These are phyloP conservation scores for Parachaetomium inaequale DNA, from an alignment of 495 filamentous ascomycete species.

Conservation along the genomic window DNA sequence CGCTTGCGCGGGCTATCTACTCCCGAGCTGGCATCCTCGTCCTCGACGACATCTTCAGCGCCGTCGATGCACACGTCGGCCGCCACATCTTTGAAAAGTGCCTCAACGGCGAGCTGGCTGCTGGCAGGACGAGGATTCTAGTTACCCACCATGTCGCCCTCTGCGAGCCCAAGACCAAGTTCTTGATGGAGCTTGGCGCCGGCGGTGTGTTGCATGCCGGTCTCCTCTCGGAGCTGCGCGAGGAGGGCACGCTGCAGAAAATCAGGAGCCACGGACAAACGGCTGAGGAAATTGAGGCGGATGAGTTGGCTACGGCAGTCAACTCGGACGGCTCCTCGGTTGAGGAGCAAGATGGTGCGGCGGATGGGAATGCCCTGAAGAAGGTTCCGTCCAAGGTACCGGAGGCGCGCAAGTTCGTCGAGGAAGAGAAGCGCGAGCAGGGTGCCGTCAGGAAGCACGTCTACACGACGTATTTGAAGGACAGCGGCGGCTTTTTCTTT, in stretches of 20 bases:
- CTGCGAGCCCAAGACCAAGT: conserved; percentile 65
- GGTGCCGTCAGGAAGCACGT: conserved; percentile 61
- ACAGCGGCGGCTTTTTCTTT: conserved; percentile 61
- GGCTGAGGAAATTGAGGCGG: conserved; percentile 42
- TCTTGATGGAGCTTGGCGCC: conserved; percentile 64
- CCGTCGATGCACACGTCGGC: conserved; percentile 70
- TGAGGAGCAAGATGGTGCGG: conserved; percentile 26
- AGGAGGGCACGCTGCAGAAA: conserved; percentile 52
- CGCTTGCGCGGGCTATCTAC: conserved; percentile 75
- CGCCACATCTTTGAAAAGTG: conserved; percentile 72
- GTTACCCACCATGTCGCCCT: conserved; percentile 81
- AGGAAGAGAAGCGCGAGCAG: conserved; percentile 66
- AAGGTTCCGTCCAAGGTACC: conserved; percentile 41
- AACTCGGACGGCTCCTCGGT: conserved; percentile 40
- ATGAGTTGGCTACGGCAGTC: conserved; percentile 44
- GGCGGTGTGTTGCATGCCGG: conserved; percentile 63
- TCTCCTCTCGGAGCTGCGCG: conserved; percentile 52
- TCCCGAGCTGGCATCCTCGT: conserved; percentile 75
- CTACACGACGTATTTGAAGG: conserved; percentile 61
- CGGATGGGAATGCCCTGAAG: conserved; percentile 36
- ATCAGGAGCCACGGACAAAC: conserved; percentile 57
- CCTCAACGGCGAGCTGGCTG: conserved; percentile 62
- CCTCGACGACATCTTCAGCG: conserved; percentile 82
- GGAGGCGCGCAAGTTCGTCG: conserved; percentile 61
- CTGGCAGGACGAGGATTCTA: conserved; percentile 70